Percentiles rank a stretch among this genome's conserved stretches.
Evolutionary conservation across 805 yeast species (phyloP).

Genomic region (Candida germanica): DNA sequence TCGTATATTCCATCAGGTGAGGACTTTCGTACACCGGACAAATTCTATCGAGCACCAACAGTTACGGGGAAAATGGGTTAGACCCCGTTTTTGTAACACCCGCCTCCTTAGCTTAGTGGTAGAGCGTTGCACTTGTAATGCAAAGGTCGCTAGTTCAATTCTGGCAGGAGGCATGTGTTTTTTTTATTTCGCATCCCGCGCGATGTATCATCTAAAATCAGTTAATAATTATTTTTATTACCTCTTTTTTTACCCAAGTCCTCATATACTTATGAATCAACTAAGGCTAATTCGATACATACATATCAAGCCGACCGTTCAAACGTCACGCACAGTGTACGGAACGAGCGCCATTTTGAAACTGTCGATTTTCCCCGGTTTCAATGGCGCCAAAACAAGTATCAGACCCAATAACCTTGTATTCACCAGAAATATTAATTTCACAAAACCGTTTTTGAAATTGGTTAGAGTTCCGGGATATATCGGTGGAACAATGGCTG

Average conservation of each 20-base stretch:
- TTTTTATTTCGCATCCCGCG: conserved; percentile 3
- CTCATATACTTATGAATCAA: conserved; percentile 3
- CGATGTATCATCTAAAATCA: background rate
- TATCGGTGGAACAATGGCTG: conserved; percentile 88
- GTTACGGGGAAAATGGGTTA: too few species aligned
- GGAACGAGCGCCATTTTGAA: too few species aligned
- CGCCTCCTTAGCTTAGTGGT: conserved; percentile 99
- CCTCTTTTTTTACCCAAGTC: background rate
- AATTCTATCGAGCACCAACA: too few species aligned
- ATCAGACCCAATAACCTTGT: conserved; percentile 2
- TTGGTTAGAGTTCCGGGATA: conserved; percentile 69
- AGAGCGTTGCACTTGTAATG: conserved; percentile 99
- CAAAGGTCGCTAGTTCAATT: conserved; percentile 95
- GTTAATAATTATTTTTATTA: background rate
- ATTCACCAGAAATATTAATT: conserved; percentile 30
- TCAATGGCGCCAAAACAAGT: too few species aligned
- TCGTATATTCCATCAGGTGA: too few species aligned
- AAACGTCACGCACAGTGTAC: too few species aligned
- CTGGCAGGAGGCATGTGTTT: conserved; percentile 74
- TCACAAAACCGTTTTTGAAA: conserved; percentile 49
- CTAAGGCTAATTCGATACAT: conserved; percentile 4
- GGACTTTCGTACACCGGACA: too few species aligned
- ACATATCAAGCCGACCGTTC: conserved; percentile 1
- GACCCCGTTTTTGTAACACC: too few species aligned
- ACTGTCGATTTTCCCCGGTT: too few species aligned